Base-by-base conservation (phyloP, 1,139 yeast genomes). In the Nadsonia commutata region DNA sequence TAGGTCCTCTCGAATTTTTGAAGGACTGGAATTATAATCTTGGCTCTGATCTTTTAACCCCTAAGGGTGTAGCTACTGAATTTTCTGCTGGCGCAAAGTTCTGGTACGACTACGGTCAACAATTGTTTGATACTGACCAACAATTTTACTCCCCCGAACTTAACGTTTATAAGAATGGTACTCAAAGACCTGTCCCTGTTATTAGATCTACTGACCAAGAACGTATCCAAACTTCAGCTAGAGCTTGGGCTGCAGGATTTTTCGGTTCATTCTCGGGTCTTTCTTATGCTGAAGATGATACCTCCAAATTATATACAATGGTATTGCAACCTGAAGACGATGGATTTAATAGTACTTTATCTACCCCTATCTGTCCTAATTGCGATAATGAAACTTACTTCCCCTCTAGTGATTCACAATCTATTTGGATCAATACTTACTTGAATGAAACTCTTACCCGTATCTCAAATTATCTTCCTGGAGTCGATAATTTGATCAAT, bases 171-270 rank as follows among this genome's bases (percentile, higher is more conserved):
- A 54, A 53, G 2, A 56, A 64, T 41, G 67, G 65, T n/a, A 56
- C 65, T 9, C 36, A 41, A 17, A 49, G 62, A 11, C 60, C 62
- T 5, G 46, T 60, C 60, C 7, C 47, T 2, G 60, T 65, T n/a
- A 40, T 65, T 22, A 53, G 70, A 20, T 64, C 68, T 2, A 65
- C 70, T 2, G 54, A 58, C 18, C 70, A 65, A 55, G 56, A 62
- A 22, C 61, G 70, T 20, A 65, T 65, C 40, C 50, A 57, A 43
- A 62, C 67, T 21, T 63, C 67, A 17, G 69, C 69, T 2, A 51
- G 56, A 33, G 65, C 68, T 1, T 65, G 70, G 70, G 69, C 70
- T 2, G 68, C 68, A 3, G 70, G 70, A 11, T 65, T 65, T 47
- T 65, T 65, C 48, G 69, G 68, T 31, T 50, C 58, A 17, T 62